These are phyloP conservation scores for Prinsepia uniflora DNA, from an alignment of 306 rosid species.

Conservation along the genomic window DNA sequence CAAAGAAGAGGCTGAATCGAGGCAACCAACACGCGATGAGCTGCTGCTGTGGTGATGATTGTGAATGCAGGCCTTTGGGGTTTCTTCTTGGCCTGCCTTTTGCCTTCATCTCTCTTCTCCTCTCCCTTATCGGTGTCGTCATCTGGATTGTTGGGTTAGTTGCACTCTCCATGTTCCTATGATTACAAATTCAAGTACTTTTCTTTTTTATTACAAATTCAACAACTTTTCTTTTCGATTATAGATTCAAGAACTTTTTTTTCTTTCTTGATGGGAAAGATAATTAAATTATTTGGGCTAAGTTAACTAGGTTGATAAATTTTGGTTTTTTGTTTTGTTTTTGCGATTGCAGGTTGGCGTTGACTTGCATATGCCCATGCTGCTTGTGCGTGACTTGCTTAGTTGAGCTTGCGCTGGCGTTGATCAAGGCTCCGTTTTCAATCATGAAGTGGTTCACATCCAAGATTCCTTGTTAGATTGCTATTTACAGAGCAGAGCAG, in stretches of 20 bases:
- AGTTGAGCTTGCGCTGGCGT: constrained; percentile 64
- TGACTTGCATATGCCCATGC: constrained; percentile 83
- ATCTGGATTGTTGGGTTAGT: constrained; percentile 72
- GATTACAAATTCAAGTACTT: neutral
- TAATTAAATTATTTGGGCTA: no score
- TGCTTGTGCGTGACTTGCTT: constrained; percentile 75
- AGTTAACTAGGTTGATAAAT: neutral
- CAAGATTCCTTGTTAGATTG: constrained; percentile 70
- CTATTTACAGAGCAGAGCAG: neutral
- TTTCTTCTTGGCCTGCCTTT: constrained; percentile 70
- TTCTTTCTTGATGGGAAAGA: neutral
- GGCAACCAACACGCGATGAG: constrained; percentile 26
- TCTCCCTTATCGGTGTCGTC: constrained; percentile 58
- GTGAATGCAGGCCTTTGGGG: constrained; percentile 66
- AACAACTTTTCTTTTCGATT: no score
- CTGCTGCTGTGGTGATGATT: constrained; percentile 63
- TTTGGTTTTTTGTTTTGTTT: neutral
- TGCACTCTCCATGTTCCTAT: neutral
- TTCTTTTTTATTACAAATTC: no score
- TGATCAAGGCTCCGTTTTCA: constrained; percentile 65
- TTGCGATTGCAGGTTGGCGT: constrained; percentile 40
- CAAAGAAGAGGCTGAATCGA: neutral
- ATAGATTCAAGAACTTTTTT: no score
- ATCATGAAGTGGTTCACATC: constrained; percentile 86
- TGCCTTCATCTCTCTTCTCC: constrained; percentile 58